Conservation (phyloP, 1,139 yeast genomes). For the Yamadazyma sp. region DNA sequence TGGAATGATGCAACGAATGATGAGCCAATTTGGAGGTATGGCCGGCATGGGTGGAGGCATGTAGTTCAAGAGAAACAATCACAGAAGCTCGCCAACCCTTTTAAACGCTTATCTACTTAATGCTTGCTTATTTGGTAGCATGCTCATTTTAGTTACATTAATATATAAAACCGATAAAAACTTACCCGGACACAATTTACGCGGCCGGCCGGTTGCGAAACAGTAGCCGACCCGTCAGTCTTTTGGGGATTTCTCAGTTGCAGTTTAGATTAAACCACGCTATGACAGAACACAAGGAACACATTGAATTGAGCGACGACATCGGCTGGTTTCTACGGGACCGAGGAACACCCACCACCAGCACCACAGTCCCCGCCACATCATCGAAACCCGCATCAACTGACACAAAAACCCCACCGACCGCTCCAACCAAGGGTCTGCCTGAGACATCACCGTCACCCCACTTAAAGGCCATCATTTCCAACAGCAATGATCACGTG, state of each 20-base stretch:
- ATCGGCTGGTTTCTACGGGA: conserved; percentile 54
- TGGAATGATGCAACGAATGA: conserved; percentile 74
- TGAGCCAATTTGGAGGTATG: conserved; percentile 53
- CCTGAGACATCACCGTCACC: conserved; percentile 10
- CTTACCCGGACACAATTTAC: no score
- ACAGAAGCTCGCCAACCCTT: no score
- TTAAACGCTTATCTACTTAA: no score
- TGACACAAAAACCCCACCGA: neutral
- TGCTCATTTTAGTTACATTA: no score
- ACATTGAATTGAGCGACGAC: conserved; percentile 23
- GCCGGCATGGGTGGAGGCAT: conserved; percentile 3
- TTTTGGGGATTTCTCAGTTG: neutral
- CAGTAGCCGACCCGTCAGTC: conserved; percentile 2
- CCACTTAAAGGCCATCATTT: conserved; percentile 31
- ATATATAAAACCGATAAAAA: no score
- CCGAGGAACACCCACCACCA: neutral
- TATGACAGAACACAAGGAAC: conserved; percentile 38
- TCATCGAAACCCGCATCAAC: no score
- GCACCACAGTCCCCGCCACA: no score
- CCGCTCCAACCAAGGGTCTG: neutral
- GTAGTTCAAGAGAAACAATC: conserved; percentile 31
- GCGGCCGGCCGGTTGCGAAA: neutral
- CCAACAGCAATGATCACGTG: conserved; percentile 35
- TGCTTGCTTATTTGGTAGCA: no score
- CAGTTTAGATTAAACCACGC: conserved; percentile 19